phyloP scores from a whole-genome alignment of 2,329 filamentous ascomycete species.

The Colletotrichum truncatum region DNA sequence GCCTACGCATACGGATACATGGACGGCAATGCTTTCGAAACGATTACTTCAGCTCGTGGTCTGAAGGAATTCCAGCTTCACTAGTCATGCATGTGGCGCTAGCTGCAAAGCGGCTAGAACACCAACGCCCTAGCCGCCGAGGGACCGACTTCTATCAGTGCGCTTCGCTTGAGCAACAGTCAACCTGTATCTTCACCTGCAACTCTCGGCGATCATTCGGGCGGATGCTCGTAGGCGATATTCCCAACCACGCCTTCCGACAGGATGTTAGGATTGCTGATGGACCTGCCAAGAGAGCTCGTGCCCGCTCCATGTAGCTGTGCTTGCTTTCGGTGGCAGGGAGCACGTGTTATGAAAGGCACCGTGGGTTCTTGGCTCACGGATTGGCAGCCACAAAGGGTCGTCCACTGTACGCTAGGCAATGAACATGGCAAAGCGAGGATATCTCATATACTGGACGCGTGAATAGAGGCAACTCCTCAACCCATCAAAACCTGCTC shows the following conservation, averaged over 20 bases:
- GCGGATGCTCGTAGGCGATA: not conserved
- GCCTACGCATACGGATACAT: not conserved
- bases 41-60: not conserved
- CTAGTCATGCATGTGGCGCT: not conserved
- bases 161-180: constrained; percentile 31
- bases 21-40: not conserved
- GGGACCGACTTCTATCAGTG: constrained; percentile 27
- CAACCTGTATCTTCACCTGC: constrained; percentile 20
- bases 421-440: constrained; percentile 28
- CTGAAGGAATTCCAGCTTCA: constrained; percentile 4
- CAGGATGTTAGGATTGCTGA: not conserved
- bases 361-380: not conserved
- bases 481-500: constrained; percentile 32
- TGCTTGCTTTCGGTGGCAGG: not conserved
- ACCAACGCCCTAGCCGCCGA: constrained; percentile 31
- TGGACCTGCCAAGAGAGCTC: constrained; percentile 30
- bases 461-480: constrained; percentile 34
- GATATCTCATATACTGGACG: constrained; percentile 34
- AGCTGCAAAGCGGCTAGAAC: not conserved
- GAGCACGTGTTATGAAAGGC: not conserved
- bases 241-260: not conserved
- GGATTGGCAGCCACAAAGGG: not conserved
- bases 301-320: constrained; percentile 26
- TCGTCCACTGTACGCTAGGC: not conserved
- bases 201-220: constrained; percentile 12